Evolutionary conservation across 1,284 basidiomycete genomes (phyloP), one percentile per base, ranked within the genome.

Genomic region (Ustilago shanxiensis): DNA sequence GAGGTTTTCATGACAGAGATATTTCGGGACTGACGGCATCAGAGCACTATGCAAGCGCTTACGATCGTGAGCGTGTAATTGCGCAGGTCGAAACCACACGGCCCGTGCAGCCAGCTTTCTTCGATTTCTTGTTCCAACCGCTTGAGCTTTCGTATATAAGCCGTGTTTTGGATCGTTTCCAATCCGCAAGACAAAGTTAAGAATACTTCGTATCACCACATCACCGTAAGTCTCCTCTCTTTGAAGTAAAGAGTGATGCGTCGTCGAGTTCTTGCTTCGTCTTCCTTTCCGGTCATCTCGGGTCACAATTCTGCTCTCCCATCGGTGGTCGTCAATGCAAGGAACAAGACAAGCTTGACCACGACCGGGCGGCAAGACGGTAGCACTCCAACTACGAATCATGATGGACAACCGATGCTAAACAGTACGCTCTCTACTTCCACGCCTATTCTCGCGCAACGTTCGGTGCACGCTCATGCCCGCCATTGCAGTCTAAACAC

Each of bases 401-500:
- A 56, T 33, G 11, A 20, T n/a, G 31, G 18, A 20, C 18, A 22
- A 28, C 51, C 18, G 20, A 29, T 28, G 13, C 62, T 65, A 13
- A 65, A 47, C 62, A 58, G 14, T 9, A n/a, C 49, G 31, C 31
- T 26, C n/a, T 58, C 39, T 50, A 14, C 52, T 49, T 44, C n/a
- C 16, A 9, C 18, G n/a, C 7, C 41, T 16, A 37, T 14, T 37
- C 14, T 16, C 13, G 7, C 37, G 18, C 37, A 14, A n/a, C 37
- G 37, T 16, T 41, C 37, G 37, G 18, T 41, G 13, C 7, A 6
- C 6, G 41, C 3, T 16, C 35, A 7, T 10, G 6, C 35, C 41
- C 41, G 18, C 29, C 33, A 31, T 18, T 24, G 39, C 54, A 72
- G 70, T 55, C 53, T 35, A 52, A 57, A 24, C 22, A 22, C 51